Evolutionary conservation across 148 eudicot genomes (phyloP).

Genomic region (Rheum nobile): DNA sequence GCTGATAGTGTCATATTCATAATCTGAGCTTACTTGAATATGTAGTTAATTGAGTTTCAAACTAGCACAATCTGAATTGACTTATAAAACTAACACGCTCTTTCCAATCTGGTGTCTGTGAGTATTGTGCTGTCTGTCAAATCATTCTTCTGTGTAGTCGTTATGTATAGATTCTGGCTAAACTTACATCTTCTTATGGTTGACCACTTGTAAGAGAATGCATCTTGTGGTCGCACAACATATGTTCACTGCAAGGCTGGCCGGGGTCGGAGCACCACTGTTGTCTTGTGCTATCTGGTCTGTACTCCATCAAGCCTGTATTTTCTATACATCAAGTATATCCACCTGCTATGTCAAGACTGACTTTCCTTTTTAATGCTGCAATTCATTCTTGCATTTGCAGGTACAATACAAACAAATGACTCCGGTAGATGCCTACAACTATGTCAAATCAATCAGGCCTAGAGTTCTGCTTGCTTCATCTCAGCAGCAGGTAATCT

Average conservation of each 20-base stretch:
- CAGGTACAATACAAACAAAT: slow-evolving; percentile 49
- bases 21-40: neutral
- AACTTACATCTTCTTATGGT: neutral
- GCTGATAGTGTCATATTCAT: neutral
- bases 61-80: neutral
- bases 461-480: slow-evolving; percentile 45
- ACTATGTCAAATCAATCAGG: slow-evolving; percentile 38
- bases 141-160: neutral
- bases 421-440: slow-evolving; percentile 37
- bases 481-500: slow-evolving; percentile 40
- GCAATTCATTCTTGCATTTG: neutral
- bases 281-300: slow-evolving; percentile 75
- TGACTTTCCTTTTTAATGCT: neutral
- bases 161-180: neutral
- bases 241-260: slow-evolving; percentile 98
- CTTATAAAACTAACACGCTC: neutral
- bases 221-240: slow-evolving; percentile 50
- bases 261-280: slow-evolving; percentile 83
- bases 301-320: neutral
- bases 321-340: neutral
- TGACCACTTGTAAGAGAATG: slow-evolving; percentile 27
- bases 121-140: neutral
- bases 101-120: neutral
- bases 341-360: neutral
- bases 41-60: neutral